Evolutionary conservation across 768 basidiomycete species (phyloP).

Genomic region (Amanita pseudoporphyria): DNA sequence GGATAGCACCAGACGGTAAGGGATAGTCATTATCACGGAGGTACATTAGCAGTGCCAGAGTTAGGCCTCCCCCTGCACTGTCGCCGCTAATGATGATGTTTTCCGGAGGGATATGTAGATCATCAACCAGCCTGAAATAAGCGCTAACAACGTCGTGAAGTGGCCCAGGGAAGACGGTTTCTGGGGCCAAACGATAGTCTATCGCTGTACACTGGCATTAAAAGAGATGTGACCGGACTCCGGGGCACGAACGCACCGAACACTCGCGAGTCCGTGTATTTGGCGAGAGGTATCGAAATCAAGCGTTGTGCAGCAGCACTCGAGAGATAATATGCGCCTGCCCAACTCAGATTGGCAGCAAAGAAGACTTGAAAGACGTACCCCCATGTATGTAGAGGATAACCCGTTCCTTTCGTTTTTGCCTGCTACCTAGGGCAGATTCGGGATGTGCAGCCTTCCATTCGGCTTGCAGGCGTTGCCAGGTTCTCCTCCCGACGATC

Average conservation of each 20-base stretch:
- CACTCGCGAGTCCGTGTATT: conserved; percentile 80
- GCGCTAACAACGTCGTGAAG: conserved; percentile 77
- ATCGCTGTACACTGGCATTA: conserved; percentile 48
- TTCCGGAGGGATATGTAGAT: conserved; percentile 83
- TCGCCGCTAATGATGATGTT: conserved; percentile 88
- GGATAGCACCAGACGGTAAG: conserved; percentile 74
- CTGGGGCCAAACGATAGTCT: conserved; percentile 94
- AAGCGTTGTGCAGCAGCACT: conserved; percentile 86
- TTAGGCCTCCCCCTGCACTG: conserved; percentile 87
- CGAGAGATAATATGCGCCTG: conserved; percentile 89
- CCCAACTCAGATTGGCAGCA: not conserved
- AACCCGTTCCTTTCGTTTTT: conserved; percentile 57
- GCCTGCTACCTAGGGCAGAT: conserved; percentile 11
- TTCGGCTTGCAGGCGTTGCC: conserved; percentile 79
- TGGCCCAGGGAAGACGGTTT: conserved; percentile 89
- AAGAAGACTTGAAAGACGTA: conserved; percentile 21
- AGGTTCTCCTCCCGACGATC: conserved; percentile 90
- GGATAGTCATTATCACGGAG: conserved; percentile 86
- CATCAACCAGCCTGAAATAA: conserved; percentile 81
- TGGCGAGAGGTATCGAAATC: conserved; percentile 85
- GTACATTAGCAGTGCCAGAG: conserved; percentile 84
- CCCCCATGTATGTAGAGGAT: conserved; percentile 95
- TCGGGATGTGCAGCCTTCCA: conserved; percentile 44
- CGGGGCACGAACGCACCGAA: conserved; percentile 38
- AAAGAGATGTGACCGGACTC: conserved; percentile 2